These are phyloP conservation scores for Boletus bicolor DNA, from an alignment of 768 basidiomycete species.

Conservation along the genomic window DNA sequence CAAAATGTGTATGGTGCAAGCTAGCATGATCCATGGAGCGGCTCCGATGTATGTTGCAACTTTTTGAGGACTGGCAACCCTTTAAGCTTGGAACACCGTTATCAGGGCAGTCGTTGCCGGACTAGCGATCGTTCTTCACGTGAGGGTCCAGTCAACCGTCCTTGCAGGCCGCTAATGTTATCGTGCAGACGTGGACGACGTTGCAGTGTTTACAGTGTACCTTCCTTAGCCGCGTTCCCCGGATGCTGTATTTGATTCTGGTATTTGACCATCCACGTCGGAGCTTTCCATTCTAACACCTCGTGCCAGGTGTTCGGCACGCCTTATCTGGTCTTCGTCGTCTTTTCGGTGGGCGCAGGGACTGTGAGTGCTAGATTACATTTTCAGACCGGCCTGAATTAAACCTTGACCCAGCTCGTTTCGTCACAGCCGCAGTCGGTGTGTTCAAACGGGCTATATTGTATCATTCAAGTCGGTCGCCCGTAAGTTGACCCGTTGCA, in stretches of 20 bases:
- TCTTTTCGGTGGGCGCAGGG: constrained; percentile 38
- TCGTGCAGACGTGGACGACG: constrained; percentile 37
- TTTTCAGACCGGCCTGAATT: constrained; percentile 11
- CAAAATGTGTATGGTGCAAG: constrained; percentile 47
- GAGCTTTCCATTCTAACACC: constrained; percentile 11
- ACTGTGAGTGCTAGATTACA: constrained; percentile 32
- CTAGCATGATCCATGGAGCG: constrained; percentile 50
- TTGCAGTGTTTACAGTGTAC: constrained; percentile 25
- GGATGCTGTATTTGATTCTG: constrained; percentile 23
- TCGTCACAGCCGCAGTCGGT: constrained; percentile 15
- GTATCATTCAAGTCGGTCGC: constrained; percentile 33
- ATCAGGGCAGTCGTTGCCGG: constrained; percentile 42
- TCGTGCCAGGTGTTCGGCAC: constrained; percentile 33
- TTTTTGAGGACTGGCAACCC: neutral
- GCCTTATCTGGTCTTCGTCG: constrained; percentile 42
- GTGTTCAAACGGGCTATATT: constrained; percentile 48
- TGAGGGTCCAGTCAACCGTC: constrained; percentile 11
- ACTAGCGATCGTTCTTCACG: constrained; percentile 42
- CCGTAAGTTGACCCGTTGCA: constrained; percentile 34
- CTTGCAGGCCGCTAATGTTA: constrained; percentile 1
- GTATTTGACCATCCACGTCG: constrained; percentile 14
- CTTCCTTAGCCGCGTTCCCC: constrained; percentile 22
- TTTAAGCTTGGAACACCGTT: constrained; percentile 1
- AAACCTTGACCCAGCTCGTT: constrained; percentile 18
- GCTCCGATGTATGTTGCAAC: constrained; percentile 46